Evolutionary conservation across 2,329 filamentous ascomycete species (phyloP), one percentile per base, ranked within the genome.

Genomic region (Fusarium ramigenum): DNA sequence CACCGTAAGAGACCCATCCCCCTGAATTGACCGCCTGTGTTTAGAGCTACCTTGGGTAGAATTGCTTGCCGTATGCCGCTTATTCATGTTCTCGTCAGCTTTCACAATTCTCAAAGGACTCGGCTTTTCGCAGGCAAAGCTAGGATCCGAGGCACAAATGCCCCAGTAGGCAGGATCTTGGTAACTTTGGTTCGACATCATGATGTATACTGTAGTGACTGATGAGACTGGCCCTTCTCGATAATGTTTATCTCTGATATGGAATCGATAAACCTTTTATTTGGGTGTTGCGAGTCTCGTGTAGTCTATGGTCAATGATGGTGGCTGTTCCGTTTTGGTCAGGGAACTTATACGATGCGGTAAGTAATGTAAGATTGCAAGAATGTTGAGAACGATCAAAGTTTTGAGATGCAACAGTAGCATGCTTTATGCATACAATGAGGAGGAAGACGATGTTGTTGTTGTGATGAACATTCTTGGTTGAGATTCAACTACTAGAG

Each of bases 71-170:
- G 56, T 36, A 72, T 75, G 71, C 72, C n/a, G 34, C 60, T 65
- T 46, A 11, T 36, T 58, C n/a, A 34, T 39, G 11, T 54, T 65
- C 30, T 18, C 60, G 14, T 53, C 49, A 39, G 80, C 80, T 76
- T 88, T 90, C 75, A 85, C 78, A 75, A 90, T 87, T 44, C 85
- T 84, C 39, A 89, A 78, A 16, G 88, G 88, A 37, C 82, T 82
- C 23, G 87, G 84, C 63, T 78, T 76, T 74, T 79, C 80, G 28
- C 54, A 54, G 18, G 37, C 30, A 75, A 44, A 77, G 63, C 66
- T 65, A 14, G 68, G 61, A 25, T 57, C 56, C 67, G 78, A 62
- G 69, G 80, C 66, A 76, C 77, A 70, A 79, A 83, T 70, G 75
- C 80, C 81, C 77, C 80, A 40, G 39, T 63, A 63, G 57, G 73